Evolutionary conservation across 805 yeast species (phyloP), one percentile per base, ranked within the genome.

Genomic region (Starmerella ratchasimensis): DNA sequence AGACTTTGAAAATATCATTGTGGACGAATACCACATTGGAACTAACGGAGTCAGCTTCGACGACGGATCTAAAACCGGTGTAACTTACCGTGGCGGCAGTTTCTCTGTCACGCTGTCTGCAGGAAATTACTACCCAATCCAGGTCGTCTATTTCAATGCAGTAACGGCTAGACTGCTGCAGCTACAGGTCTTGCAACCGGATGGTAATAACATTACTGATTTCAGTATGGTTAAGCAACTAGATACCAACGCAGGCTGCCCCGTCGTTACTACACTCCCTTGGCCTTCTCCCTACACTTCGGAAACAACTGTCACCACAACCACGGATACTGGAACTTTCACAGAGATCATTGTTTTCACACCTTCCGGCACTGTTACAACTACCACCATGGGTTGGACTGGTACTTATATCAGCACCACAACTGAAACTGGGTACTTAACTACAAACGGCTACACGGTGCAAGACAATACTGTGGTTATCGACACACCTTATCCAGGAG

Each of bases 301-400:
- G 8, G 7, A 21, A 10, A 24, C 30, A 9, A 22, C 23, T 9
- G 8, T 25, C 14, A 8, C 28, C 6, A 13, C 28, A 16, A 36
- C 27, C 6, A 17, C 21, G 10, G 34, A 26, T 5, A n/a, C 18
- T 7, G 30, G 29, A 4, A 9, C 19, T 24, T 11, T n/a, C 11
- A 24, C 27, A 11, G n/a, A 11, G n/a, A n/a, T 24, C 11, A 24
- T 24, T 24, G 27, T 24, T 24, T 24, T 11, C n/a, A 31, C 35
- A 4, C 34, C 39, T 21, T 4, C 33, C 6, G 36, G 29, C 19
- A 9, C 24, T 4, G 31, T 5, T 8, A 16, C 29, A 5, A 30
- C 39, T 25, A 31, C 35, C 10, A 36, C 39, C 19, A 14, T 20
- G 3, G 29, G 35, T 11, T 36, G 35, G 35, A 36, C 39, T 11